phyloP scores from a whole-genome alignment of 495 filamentous ascomycete genomes.

The Lasiosphaeria miniovina region DNA sequence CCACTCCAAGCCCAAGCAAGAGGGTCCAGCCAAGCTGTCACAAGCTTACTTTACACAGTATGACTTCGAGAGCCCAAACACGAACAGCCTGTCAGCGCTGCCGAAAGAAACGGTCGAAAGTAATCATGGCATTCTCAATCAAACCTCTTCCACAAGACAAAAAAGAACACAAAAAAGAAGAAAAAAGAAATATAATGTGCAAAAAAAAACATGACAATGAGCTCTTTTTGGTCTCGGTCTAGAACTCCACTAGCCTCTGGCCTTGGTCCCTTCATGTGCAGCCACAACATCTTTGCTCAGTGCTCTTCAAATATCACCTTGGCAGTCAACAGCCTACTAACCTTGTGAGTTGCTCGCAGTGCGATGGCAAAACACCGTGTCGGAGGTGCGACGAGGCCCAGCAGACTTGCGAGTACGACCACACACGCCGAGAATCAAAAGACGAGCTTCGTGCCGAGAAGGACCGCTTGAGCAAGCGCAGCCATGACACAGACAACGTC shows the following conservation, averaged over 20 bases:
- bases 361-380: conserved; percentile 6
- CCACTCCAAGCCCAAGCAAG: too few relatives aligned
- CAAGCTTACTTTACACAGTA: too few relatives aligned
- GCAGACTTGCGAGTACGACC: conserved; percentile 8
- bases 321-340: background rate
- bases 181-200: background rate
- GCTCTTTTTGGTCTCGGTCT: too few relatives aligned
- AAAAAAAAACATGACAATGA: background rate
- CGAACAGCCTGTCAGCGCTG: background rate
- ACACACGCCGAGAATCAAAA: conserved; percentile 7
- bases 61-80: background rate
- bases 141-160: background rate
- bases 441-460: conserved; percentile 9
- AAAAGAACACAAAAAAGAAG: background rate
- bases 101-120: background rate
- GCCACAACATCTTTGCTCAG: too few relatives aligned
- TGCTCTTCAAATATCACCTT: background rate
- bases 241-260: background rate
- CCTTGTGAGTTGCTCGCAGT: conserved; percentile 1
- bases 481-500: background rate
- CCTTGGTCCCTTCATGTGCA: background rate
- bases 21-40: too few relatives aligned
- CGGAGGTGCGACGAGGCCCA: background rate
- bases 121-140: background rate
- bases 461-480: conserved; percentile 4